Percentiles rank a stretch among this genome's conserved stretches.
Evolutionary conservation across 306 rosid genomes (phyloP).

Genomic region (Nissolia schottii): DNA sequence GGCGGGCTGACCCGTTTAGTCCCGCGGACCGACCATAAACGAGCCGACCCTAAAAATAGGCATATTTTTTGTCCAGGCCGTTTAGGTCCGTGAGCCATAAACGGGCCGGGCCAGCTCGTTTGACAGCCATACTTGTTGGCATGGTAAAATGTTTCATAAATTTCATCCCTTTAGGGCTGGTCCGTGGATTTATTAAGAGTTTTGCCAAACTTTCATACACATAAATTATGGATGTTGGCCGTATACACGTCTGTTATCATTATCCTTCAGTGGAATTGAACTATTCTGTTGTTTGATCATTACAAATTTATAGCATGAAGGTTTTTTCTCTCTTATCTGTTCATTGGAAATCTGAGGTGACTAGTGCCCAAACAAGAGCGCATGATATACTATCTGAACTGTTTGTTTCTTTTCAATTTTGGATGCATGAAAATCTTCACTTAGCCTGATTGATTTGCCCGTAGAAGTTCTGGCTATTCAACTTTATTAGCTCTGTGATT

Average conservation of each 20-base stretch:
- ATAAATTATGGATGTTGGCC: not conserved
- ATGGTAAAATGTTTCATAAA: not conserved
- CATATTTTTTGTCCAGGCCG: no score
- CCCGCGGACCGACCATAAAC: no score
- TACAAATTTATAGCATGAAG: not conserved
- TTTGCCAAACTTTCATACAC: not conserved
- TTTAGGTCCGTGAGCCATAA: no score
- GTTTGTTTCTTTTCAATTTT: not conserved
- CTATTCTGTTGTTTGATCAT: not conserved
- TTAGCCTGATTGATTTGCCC: not conserved
- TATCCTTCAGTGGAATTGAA: not conserved
- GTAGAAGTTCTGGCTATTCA: not conserved
- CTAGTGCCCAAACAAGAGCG: not conserved
- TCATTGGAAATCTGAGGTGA: not conserved
- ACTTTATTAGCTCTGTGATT: not conserved
- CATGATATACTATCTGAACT: not conserved
- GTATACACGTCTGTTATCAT: not conserved
- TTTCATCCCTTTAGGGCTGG: not conserved
- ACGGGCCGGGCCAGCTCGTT: no score
- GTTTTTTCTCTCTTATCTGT: not conserved
- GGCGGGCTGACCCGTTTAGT: no score
- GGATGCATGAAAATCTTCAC: not conserved
- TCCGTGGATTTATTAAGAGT: not conserved
- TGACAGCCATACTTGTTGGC: not conserved
- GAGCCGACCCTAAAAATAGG: no score